Percentiles rank a stretch among this genome's conserved stretches.
These are phyloP conservation scores for Neonectria magnoliae DNA, from an alignment of 2,329 filamentous ascomycete genomes.

Conservation along the genomic window DNA sequence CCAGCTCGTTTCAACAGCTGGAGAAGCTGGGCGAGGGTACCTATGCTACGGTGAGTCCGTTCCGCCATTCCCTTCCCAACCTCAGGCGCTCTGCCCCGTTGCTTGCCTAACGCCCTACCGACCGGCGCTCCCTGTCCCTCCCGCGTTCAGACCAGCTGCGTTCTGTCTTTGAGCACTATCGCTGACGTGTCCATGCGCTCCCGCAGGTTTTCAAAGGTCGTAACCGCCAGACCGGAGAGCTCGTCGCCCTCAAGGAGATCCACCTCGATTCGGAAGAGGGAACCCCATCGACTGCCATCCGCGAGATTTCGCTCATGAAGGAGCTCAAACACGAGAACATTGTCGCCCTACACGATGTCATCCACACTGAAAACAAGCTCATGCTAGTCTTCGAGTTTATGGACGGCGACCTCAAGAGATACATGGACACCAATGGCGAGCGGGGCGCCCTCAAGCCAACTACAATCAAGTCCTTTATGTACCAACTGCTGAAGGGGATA, in stretches of 20 bases:
- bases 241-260: constrained; percentile 97
- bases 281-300: constrained; percentile 95
- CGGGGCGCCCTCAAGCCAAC: constrained; percentile 86
- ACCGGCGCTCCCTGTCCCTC: not conserved
- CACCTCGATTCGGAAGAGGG: constrained; percentile 98
- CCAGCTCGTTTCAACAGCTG: constrained; percentile 98
- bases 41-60: constrained; percentile 84
- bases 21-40: constrained; percentile 99
- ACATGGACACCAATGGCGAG: constrained; percentile 95
- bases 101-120: not conserved
- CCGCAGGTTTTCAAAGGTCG: constrained; percentile 94
- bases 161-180: not conserved
- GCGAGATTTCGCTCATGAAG: constrained; percentile 99
- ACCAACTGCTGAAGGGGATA: constrained; percentile 93
- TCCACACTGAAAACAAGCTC: constrained; percentile 99
- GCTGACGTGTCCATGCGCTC: constrained; percentile 25
- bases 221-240: constrained; percentile 95
- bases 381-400: constrained; percentile 99
- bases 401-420: constrained; percentile 98
- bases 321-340: constrained; percentile 99
- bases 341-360: constrained; percentile 96
- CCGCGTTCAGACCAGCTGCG: not conserved
- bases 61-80: not conserved
- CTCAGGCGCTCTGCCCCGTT: not conserved
- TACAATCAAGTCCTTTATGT: constrained; percentile 99